Evolutionary conservation across 192 early-diverging fungal genomes (phyloP).

Genomic region (Gorgonomyces haynaldii): DNA sequence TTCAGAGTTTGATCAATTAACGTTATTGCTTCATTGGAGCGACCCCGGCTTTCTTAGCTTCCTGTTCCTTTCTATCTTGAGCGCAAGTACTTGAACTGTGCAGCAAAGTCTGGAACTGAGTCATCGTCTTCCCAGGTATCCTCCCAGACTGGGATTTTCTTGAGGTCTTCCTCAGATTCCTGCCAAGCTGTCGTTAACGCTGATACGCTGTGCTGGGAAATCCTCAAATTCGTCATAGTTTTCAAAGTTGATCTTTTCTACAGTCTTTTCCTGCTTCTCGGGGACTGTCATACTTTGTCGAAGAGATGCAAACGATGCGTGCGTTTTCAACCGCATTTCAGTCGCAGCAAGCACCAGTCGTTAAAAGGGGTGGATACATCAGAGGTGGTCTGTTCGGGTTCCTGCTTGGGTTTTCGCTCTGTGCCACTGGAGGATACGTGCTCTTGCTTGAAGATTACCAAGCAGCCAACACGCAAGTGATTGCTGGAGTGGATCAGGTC

Average conservation of each 20-base stretch:
- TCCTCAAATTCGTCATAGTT: constrained; percentile 8
- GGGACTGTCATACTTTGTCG: constrained; percentile 1
- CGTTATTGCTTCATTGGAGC: no score
- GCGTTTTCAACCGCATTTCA: background rate
- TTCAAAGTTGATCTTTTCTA: no score
- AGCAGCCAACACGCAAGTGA: constrained; percentile 51
- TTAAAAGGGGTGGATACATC: constrained; percentile 1
- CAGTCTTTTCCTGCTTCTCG: background rate
- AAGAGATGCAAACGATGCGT: no score
- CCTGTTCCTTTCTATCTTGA: no score
- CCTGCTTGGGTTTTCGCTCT: constrained; percentile 58
- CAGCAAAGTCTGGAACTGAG: background rate
- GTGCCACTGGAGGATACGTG: constrained; percentile 66
- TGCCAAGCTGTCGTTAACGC: background rate
- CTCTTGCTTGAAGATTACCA: constrained; percentile 83
- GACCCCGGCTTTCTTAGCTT: no score
- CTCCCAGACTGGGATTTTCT: constrained; percentile 1
- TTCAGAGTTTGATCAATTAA: no score
- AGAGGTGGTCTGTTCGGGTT: constrained; percentile 45
- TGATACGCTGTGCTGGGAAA: background rate
- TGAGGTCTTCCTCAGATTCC: background rate
- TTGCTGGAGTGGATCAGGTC: constrained; percentile 68
- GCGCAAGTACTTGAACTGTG: no score
- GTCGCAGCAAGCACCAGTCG: background rate
- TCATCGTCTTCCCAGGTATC: constrained; percentile 11